Evolutionary conservation across 169 alveolate species (phyloP).

Genomic region (Cyclospora cayetanensis): DNA sequence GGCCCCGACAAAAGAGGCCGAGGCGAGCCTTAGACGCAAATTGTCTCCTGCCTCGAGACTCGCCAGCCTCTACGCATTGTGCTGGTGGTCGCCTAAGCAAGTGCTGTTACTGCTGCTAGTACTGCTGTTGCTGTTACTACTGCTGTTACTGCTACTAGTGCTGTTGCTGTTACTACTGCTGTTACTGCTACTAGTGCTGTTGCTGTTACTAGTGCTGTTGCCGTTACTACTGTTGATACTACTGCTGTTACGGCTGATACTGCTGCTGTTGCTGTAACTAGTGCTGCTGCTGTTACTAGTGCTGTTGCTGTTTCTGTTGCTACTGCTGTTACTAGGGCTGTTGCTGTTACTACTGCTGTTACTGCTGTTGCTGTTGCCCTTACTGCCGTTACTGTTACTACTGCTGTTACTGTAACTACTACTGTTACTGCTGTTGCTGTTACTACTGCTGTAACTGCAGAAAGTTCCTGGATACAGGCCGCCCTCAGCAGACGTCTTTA

Average conservation of each 20-base stretch:
- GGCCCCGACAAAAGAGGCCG: no score
- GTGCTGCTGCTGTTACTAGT: background rate
- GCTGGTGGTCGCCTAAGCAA: no score
- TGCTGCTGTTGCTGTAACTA: constrained; percentile 35
- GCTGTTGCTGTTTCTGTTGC: no score
- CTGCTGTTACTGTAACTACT: no score
- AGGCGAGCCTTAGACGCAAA: no score
- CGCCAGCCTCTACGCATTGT: no score
- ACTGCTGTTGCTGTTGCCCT: no score
- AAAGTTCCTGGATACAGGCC: constrained; percentile 42
- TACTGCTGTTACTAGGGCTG: background rate
- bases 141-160: background rate
- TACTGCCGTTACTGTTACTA: no score
- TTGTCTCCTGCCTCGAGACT: no score
- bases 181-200: no score
- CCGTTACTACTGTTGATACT: no score
- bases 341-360: background rate
- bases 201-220: background rate
- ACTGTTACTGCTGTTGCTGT: background rate
- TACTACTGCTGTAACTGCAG: constrained; percentile 22
- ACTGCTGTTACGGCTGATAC: background rate
- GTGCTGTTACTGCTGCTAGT: background rate
- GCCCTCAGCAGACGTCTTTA: background rate
- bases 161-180: background rate
- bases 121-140: background rate